Conservation (phyloP, 306 rosid species). For the Quillaja saponaria region DNA sequence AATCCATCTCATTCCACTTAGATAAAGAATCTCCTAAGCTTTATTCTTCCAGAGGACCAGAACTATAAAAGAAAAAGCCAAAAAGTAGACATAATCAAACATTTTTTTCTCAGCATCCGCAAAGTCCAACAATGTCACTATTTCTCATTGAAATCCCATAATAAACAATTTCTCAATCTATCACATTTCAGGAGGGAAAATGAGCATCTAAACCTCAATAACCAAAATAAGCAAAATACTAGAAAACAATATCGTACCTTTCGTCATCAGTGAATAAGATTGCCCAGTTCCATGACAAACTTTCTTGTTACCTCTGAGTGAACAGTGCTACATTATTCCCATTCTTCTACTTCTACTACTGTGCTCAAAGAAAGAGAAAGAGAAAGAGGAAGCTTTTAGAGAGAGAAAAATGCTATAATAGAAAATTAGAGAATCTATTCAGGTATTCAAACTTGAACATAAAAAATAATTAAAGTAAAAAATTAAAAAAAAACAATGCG, state of each 20-base stretch:
- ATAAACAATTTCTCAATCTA: too few species aligned
- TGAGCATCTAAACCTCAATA: too few species aligned
- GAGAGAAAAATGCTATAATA: constrained; percentile 12
- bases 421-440: constrained; percentile 44
- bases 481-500: constrained; percentile 30
- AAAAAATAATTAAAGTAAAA: constrained; percentile 19
- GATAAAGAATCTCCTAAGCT: neutral
- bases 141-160: too few species aligned
- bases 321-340: constrained; percentile 8
- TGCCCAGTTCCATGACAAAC: too few species aligned
- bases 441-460: constrained; percentile 30
- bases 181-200: too few species aligned
- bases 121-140: too few species aligned
- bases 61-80: neutral
- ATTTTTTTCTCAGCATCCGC: too few species aligned
- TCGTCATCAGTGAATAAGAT: too few species aligned
- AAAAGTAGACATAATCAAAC: neutral
- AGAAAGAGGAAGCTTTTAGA: constrained; percentile 12
- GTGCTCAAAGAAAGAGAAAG: constrained; percentile 12
- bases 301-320: constrained; percentile 38
- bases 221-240: too few species aligned
- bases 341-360: constrained; percentile 26
- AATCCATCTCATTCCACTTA: too few species aligned
- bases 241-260: too few species aligned
- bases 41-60: neutral